These are phyloP conservation scores for Intubia oerlemansii DNA, from an alignment of 2,329 filamentous ascomycete genomes.

Conservation along the genomic window DNA sequence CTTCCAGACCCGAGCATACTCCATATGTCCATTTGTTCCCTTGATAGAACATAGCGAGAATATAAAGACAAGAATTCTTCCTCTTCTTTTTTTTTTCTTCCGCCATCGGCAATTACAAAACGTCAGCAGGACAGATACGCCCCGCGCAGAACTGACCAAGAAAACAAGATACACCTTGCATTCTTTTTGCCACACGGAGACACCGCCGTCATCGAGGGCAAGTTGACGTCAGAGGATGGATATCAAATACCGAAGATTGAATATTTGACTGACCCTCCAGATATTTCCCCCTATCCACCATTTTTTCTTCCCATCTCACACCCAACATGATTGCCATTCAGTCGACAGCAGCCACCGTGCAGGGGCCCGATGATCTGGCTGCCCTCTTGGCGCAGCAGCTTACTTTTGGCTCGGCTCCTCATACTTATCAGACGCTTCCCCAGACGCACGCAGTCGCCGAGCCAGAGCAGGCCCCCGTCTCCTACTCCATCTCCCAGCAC, in stretches of 20 bases:
- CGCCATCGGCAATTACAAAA: slow-evolving; percentile 1
- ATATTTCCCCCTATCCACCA: too few species aligned
- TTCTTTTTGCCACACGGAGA: background rate
- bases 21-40: too few species aligned
- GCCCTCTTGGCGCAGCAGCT: slow-evolving; percentile 59
- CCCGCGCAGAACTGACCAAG: too few species aligned
- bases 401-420: slow-evolving; percentile 32
- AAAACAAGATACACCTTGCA: too few species aligned
- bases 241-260: background rate
- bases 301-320: background rate
- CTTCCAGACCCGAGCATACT: too few species aligned
- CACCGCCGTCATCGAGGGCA: background rate
- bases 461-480: slow-evolving; percentile 22
- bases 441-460: background rate
- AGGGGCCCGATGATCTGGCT: slow-evolving; percentile 65
- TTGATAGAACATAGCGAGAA: slow-evolving; percentile 6
- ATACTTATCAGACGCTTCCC: slow-evolving; percentile 10
- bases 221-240: background rate
- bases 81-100: background rate
- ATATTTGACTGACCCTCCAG: too few species aligned
- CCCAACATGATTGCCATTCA: slow-evolving; percentile 6
- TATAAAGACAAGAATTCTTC: slow-evolving; percentile 6
- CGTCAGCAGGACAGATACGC: background rate
- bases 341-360: slow-evolving; percentile 17
- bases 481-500: slow-evolving; percentile 61